These are phyloP conservation scores for Calonectria montana DNA, from an alignment of 2,329 filamentous ascomycete species.

Conservation along the genomic window DNA sequence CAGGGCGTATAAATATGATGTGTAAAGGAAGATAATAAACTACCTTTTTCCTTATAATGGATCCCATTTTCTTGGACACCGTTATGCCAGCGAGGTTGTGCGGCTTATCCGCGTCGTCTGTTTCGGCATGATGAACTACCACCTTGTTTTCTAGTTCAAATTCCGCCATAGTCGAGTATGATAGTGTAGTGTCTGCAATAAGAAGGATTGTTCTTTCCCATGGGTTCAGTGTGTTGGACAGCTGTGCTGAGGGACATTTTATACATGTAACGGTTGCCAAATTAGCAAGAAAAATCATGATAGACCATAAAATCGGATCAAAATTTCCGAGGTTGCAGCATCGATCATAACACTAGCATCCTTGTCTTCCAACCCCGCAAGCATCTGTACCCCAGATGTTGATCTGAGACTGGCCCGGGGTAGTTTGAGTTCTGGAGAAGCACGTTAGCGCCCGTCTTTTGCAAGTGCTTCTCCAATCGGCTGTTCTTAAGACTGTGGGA, in stretches of 20 bases:
- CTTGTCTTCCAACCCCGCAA: background rate
- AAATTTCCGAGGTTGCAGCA: background rate
- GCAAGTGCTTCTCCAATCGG: background rate
- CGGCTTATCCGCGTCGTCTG: background rate
- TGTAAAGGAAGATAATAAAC: background rate
- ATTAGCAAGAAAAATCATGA: background rate
- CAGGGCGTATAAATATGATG: background rate
- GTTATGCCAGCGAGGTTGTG: background rate
- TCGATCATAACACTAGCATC: background rate
- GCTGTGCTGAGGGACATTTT: background rate
- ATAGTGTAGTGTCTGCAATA: background rate
- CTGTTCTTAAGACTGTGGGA: background rate
- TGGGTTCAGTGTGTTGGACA: background rate
- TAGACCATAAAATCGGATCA: background rate
- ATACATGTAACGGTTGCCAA: background rate
- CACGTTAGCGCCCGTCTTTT: background rate
- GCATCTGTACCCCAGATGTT: background rate
- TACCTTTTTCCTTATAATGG: background rate
- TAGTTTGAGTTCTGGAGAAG: background rate
- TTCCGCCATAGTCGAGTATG: background rate
- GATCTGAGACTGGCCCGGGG: background rate
- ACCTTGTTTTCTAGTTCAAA: background rate
- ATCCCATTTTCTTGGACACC: background rate
- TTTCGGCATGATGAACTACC: background rate
- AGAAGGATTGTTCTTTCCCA: background rate